Evolutionary conservation across 129 eudicot species (phyloP).

Genomic region (Silybum marianum): DNA sequence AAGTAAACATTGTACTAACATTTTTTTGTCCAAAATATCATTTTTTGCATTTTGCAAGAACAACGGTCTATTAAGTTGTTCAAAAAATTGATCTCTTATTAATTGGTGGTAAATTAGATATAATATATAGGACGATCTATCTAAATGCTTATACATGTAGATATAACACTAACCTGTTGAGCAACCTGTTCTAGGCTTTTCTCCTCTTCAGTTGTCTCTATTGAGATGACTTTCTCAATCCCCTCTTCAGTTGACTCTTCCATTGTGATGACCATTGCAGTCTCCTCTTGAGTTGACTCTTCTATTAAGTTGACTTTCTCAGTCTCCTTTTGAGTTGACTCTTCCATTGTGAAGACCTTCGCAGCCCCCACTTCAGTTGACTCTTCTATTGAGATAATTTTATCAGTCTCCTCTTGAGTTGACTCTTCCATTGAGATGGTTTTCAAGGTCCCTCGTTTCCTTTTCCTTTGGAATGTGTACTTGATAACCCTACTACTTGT

Average conservation of each 20-base stretch:
- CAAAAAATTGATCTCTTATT: background rate
- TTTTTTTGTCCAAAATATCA: background rate
- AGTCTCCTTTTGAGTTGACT: conserved; percentile 24
- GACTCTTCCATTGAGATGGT: conserved; percentile 20
- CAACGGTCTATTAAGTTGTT: background rate
- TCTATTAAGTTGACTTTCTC: background rate
- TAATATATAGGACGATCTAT: background rate
- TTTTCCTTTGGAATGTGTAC: conserved; percentile 66
- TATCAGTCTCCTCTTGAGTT: conserved; percentile 29
- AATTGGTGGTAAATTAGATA: background rate
- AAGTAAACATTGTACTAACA: background rate
- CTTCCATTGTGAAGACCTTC: conserved; percentile 18
- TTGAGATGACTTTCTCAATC: conserved; percentile 27
- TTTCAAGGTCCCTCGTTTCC: conserved; percentile 42
- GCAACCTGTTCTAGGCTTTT: conserved; percentile 57
- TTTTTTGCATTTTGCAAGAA: background rate
- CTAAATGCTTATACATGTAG: conserved; percentile 9
- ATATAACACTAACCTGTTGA: conserved; percentile 56
- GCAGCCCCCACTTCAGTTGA: conserved; percentile 42
- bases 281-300: background rate
- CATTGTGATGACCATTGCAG: conserved; percentile 8
- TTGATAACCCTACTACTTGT: conserved; percentile 38
- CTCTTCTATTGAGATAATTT: conserved; percentile 19
- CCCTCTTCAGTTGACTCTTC: conserved; percentile 27
- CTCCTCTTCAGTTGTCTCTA: conserved; percentile 46